Conservation (phyloP, 805 yeast genomes). For the Pachysolen tannophilus region DNA sequence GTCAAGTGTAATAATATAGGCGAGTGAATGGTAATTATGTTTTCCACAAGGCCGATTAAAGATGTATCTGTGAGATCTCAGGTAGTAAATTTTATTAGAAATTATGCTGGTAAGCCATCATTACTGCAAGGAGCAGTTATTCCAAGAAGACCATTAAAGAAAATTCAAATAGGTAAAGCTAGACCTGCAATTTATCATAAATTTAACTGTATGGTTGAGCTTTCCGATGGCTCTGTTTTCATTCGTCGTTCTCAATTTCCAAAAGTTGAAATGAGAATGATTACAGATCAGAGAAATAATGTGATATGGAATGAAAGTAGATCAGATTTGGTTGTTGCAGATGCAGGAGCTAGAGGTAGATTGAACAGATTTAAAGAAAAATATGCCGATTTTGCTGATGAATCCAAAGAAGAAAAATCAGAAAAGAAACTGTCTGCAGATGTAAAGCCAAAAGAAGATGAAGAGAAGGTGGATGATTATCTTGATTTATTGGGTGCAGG, state of each 20-base stretch:
- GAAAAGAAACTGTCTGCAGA: constrained; percentile 14
- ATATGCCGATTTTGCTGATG: constrained; percentile 40
- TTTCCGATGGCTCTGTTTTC: constrained; percentile 90
- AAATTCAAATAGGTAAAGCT: constrained; percentile 72
- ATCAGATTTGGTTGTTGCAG: constrained; percentile 64
- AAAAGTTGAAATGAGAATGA: constrained; percentile 74
- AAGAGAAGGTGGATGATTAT: constrained; percentile 34
- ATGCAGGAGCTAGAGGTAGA: constrained; percentile 80
- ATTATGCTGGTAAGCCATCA: too few species aligned
- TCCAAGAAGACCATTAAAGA: constrained; percentile 52
- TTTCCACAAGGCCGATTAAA: too few species aligned
- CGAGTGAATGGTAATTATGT: too few species aligned
- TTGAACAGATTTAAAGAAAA: constrained; percentile 66
- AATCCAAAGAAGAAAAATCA: constrained; percentile 14
- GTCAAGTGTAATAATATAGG: too few species aligned
- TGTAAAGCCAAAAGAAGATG: constrained; percentile 6
- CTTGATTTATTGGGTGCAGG: constrained; percentile 48
- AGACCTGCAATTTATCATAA: constrained; percentile 91
- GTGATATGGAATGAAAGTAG: constrained; percentile 86
- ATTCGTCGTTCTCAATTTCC: constrained; percentile 82
- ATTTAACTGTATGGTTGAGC: constrained; percentile 82
- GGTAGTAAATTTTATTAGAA: too few species aligned
- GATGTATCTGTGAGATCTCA: too few species aligned
- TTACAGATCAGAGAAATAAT: constrained; percentile 82
- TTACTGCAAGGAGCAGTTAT: constrained; percentile 18